A percentile compares a stretch with the other conserved stretches of the same genome.
phyloP scores from a whole-genome alignment of 805 yeast genomes.

The Zygoascus bituminiphila region DNA sequence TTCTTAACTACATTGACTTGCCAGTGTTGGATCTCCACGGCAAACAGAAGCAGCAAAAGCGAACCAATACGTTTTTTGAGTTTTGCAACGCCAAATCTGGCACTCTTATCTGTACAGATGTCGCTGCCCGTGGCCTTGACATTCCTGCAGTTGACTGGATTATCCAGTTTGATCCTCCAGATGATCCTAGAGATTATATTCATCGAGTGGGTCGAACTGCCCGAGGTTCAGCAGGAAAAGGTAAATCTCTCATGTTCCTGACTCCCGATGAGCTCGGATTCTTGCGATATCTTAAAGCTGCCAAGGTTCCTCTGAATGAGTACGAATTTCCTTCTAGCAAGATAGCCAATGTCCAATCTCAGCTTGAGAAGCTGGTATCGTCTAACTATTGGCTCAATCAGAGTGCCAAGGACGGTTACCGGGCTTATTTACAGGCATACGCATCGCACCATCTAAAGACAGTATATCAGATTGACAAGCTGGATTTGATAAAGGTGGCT shows the following conservation, averaged over 20 bases:
- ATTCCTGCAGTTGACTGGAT: constrained; percentile 99
- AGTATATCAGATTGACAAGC: constrained; percentile 91
- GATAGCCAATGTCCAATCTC: constrained; percentile 93
- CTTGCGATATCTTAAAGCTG: constrained; percentile 86
- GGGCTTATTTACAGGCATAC: constrained; percentile 94
- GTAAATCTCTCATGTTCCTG: constrained; percentile 90
- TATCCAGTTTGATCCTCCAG: constrained; percentile 98
- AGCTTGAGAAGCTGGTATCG: constrained; percentile 80
- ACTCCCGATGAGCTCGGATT: constrained; percentile 93
- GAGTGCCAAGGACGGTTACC: constrained; percentile 93
- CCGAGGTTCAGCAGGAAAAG: constrained; percentile 75
- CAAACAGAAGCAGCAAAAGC: constrained; percentile 95
- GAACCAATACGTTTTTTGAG: constrained; percentile 97
- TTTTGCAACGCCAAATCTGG: constrained; percentile 97
- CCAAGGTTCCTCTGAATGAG: constrained; percentile 95
- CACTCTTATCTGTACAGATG: constrained; percentile 90
- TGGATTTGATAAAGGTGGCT: constrained; percentile 91
- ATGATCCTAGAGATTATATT: constrained; percentile 98
- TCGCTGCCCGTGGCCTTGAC: constrained; percentile 98
- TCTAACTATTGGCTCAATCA: constrained; percentile 92
- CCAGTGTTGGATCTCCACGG: constrained; percentile 97
- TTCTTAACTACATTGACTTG: constrained; percentile 88
- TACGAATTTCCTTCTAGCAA: constrained; percentile 91
- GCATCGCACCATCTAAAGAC: constrained; percentile 94
- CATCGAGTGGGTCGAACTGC: constrained; percentile 99